Percentiles rank a stretch among this genome's conserved stretches.
These are phyloP conservation scores for Kodamaea arcana DNA, from an alignment of 1,139 yeast species.

Conservation along the genomic window DNA sequence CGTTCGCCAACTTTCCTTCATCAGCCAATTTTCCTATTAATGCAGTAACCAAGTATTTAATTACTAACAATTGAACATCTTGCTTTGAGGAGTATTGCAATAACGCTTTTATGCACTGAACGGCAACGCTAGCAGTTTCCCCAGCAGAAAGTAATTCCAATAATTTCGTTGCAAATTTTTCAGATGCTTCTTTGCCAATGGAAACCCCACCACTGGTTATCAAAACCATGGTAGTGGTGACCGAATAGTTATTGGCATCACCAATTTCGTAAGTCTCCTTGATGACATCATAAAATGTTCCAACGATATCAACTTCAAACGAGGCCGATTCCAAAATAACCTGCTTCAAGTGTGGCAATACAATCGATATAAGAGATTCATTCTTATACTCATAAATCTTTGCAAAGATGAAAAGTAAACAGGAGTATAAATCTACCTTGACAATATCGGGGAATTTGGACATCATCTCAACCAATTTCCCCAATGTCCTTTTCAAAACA, in stretches of 20 bases:
- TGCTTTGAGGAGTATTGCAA: conserved; percentile 36
- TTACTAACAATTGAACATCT: conserved; percentile 21
- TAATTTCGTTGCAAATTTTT: conserved; percentile 26
- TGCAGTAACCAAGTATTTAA: conserved; percentile 30
- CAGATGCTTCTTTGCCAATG: conserved; percentile 34
- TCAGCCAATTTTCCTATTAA: conserved; percentile 22
- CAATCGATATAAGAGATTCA: conserved; percentile 43
- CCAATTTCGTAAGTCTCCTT: conserved; percentile 23
- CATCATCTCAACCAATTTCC: conserved; percentile 59
- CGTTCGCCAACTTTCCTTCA: conserved; percentile 4
- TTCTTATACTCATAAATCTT: conserved; percentile 51
- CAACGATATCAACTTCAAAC: conserved; percentile 25
- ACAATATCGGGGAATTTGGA: conserved; percentile 63
- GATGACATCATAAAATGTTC: conserved; percentile 37
- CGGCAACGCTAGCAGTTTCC: conserved; percentile 40
- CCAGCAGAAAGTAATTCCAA: conserved; percentile 29
- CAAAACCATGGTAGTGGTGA: conserved; percentile 58
- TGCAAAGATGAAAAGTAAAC: conserved; percentile 62
- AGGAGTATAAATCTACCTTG: conserved; percentile 64
- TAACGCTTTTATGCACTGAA: conserved; percentile 57
- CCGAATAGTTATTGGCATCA: conserved; percentile 33
- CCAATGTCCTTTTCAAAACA: conserved; percentile 51
- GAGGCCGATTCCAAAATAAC: conserved; percentile 30
- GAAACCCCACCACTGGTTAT: conserved; percentile 49
- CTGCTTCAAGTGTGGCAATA: conserved; percentile 58